Base-by-base conservation (phyloP, 768 basidiomycete genomes). In the Brasilioporus rufonigricans region DNA sequence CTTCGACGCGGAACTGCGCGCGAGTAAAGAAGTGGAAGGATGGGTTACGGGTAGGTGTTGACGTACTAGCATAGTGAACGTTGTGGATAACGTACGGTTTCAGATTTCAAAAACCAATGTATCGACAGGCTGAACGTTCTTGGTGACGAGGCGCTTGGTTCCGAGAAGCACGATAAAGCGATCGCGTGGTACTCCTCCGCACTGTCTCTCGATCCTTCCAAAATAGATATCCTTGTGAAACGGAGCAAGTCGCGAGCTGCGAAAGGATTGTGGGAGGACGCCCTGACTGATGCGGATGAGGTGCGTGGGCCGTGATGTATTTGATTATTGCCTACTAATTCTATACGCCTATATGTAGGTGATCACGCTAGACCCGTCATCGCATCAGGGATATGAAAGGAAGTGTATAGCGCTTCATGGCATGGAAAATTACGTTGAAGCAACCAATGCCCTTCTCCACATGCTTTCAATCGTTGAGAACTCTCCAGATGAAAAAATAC, bases 151-250 rank as follows among this genome's bases (percentile, higher is more conserved):
- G 59, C 56, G 21, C 18, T 51, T 6, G 13, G 2, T 1, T 27
- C 49, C 5, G 31, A 18, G 18, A 16, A 53, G 3, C 10, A 54
- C 10, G 49, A 44, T 12, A 12, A 54, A 0, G 59, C 59, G 29
- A 52, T 51, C 41, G 46, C 12, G 13, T 36, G 12, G 2, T 61
- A 61, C 23, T 33, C 59, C 8, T 38, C 52, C 26, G 53, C 56
- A 1, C 24, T 61, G 10, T 52, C 21, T 26, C 53, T 61, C 9
- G 7, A n/a, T 26, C 32, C 45, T 2, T n/a, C 31, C 6, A 14
- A 33, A 10, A 18, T 33, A 23, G 19, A 23, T 21, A 33, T 47
- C 21, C 24, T 47, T 13, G 12, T 47, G 6, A 47, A 47, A 24
- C 45, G 45, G 45, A 35, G 45, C 23, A 14, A 23, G 10, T 19